Conservation (phyloP, 257 asterid species). For the Cinchona pubescens region DNA sequence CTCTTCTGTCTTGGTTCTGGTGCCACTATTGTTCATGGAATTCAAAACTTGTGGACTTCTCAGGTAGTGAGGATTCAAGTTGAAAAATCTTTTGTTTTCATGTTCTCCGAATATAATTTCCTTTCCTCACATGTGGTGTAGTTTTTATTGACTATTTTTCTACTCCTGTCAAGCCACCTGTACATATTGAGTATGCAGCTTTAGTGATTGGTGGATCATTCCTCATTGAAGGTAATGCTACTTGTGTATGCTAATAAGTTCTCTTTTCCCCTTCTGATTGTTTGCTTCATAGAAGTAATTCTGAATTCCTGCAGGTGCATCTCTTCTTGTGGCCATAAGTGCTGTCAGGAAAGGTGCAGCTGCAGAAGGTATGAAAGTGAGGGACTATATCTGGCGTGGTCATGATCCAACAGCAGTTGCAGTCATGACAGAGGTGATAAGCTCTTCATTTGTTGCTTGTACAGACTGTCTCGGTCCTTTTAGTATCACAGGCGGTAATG, state of each 20-base stretch:
- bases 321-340: conserved; percentile 82
- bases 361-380: conserved; percentile 92
- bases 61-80: conserved; percentile 43
- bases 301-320: conserved; percentile 56
- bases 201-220: conserved; percentile 95
- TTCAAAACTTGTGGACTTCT: conserved; percentile 88
- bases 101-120: background rate
- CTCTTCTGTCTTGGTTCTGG: conserved; percentile 98
- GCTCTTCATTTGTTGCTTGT: conserved; percentile 17
- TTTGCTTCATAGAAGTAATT: conserved; percentile 5
- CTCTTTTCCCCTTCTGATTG: conserved; percentile 1
- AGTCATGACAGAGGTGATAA: conserved; percentile 95
- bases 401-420: conserved; percentile 98
- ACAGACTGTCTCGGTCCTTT: background rate
- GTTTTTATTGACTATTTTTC: background rate
- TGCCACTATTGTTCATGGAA: conserved; percentile 89
- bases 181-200: conserved; percentile 89
- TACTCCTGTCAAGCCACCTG: conserved; percentile 64
- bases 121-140: background rate
- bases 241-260: background rate
- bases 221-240: conserved; percentile 67
- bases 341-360: conserved; percentile 96
- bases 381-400: conserved; percentile 96
- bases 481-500: background rate
- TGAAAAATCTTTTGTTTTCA: conserved; percentile 19